Conservation (phyloP, 1,284 basidiomycete species). For the Xerocomus tenax region DNA sequence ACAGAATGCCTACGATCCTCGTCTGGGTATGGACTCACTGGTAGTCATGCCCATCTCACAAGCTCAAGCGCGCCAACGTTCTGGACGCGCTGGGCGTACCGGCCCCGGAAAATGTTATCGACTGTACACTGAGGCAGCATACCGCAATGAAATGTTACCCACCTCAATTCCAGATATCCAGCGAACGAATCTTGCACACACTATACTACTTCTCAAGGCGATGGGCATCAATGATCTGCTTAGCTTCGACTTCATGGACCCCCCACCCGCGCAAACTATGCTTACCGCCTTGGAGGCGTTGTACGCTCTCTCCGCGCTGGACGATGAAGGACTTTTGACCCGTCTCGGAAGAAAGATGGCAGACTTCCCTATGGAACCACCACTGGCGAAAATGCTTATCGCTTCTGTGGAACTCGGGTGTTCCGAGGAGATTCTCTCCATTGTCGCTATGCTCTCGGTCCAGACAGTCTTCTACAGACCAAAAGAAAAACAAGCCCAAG, state of each 20-base stretch:
- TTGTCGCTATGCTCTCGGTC: slow-evolving; percentile 96
- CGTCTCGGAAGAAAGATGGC: slow-evolving; percentile 97
- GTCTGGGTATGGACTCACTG: slow-evolving; percentile 96
- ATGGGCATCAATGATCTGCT: slow-evolving; percentile 99
- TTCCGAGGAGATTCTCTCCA: slow-evolving; percentile 93
- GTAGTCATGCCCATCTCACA: slow-evolving; percentile 99
- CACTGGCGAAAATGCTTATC: slow-evolving; percentile 95
- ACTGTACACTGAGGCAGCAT: slow-evolving; percentile 95
- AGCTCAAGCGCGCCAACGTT: slow-evolving; percentile 90
- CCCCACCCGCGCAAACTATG: slow-evolving; percentile 93
- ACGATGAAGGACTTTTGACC: slow-evolving; percentile 93
- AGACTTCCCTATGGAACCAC: slow-evolving; percentile 96
- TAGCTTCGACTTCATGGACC: slow-evolving; percentile 99
- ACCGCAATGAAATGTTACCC: slow-evolving; percentile 97
- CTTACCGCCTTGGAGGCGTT: slow-evolving; percentile 88
- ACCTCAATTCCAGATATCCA: slow-evolving; percentile 97
- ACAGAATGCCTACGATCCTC: slow-evolving; percentile 96
- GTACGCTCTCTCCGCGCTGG: slow-evolving; percentile 91
- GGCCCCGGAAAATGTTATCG: slow-evolving; percentile 98
- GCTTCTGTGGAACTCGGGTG: slow-evolving; percentile 96
- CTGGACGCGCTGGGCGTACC: slow-evolving; percentile 93
- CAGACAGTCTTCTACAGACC: slow-evolving; percentile 96
- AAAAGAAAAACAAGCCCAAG: slow-evolving; percentile 97
- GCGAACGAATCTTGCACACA: slow-evolving; percentile 85
- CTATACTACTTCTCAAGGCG: slow-evolving; percentile 92